Evolutionary conservation across 805 yeast genomes (phyloP), one percentile per base, ranked within the genome.

Genomic region (Torulaspora gathmanii): DNA sequence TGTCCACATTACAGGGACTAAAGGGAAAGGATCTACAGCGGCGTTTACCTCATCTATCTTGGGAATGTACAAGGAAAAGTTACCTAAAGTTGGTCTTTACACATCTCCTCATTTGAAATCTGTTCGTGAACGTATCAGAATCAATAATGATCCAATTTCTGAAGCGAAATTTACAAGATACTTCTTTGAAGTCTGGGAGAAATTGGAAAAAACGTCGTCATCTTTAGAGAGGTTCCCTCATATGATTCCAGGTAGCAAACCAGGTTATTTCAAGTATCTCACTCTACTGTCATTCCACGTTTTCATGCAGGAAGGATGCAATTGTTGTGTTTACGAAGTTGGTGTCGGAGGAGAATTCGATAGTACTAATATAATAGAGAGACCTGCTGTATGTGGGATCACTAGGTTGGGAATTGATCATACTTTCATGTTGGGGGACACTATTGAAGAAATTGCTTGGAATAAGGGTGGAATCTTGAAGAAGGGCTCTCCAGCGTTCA

Each of bases 281-380:
- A 93, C 99, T 0, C 68, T 95, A 13, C 65, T 93, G 48, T 87
- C 97, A 2, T 93, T 89, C 70, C 96, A 95, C 63, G 84, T 88
- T 0, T 95, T 95, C 56, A 63, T 87, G 68, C 74, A 78, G 44
- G 99, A 93, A 66, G 84, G 86, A 1, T 90, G 93, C n/a, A 86
- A 89, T 60, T 78, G 96, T 28, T 97, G 98, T 10, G 83, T 93
- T 30, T 89, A 86, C 60, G 99, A 93, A 64, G 99, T 95, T 25
- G 99, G 99, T 17, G 95, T 93, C 38, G 99, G 99, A 23, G 99
- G 99, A 5, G 95, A 86, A 61, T 88, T 80, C 58, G 99, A 93
- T 65, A 87, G 96, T n/a, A 93, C 99, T 10, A 93, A 93, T 62
- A 77, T 93, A 2, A 78, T 93, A 39, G 79, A 74, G 34, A 69